A percentile compares a stretch with the other conserved stretches of the same genome.
Evolutionary conservation across 805 yeast genomes (phyloP).

Genomic region (Lachancea lanzarotensis): DNA sequence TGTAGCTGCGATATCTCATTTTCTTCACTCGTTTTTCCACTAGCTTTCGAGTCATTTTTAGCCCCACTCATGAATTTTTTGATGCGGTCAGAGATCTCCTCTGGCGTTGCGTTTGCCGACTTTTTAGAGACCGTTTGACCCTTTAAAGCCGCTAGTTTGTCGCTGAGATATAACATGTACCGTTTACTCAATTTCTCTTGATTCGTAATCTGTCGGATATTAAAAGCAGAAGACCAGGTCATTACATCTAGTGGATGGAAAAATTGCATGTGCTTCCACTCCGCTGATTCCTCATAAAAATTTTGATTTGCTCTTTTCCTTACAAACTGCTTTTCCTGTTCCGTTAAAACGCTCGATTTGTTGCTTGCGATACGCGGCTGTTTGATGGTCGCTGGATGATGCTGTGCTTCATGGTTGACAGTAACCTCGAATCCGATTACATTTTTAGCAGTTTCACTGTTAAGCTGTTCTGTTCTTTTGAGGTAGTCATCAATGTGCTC

Average conservation of each 20-base stretch:
- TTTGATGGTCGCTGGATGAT: conserved; percentile 16
- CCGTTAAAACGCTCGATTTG: conserved; percentile 23
- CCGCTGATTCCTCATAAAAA: conserved; percentile 13
- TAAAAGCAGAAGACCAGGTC: conserved; percentile 33
- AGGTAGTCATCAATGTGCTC: conserved; percentile 13
- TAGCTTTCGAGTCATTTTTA: neutral
- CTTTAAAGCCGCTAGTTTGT: conserved; percentile 21
- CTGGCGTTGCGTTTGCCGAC: conserved; percentile 5
- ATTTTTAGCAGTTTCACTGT: conserved; percentile 17
- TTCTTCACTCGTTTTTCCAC: neutral
- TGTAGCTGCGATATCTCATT: conserved; percentile 11
- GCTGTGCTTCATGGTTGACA: conserved; percentile 34
- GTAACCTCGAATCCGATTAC: conserved; percentile 36
- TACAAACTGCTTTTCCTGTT: conserved; percentile 43
- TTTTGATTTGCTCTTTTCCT: conserved; percentile 30
- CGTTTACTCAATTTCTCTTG: conserved; percentile 11
- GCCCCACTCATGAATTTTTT: conserved; percentile 7
- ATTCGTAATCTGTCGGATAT: conserved; percentile 22
- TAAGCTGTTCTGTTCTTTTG: conserved; percentile 12
- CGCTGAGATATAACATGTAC: conserved; percentile 22
- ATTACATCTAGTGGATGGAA: conserved; percentile 25
- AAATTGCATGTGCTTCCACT: conserved; percentile 22
- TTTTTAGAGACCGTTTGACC: conserved; percentile 17
- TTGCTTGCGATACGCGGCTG: conserved; percentile 20
- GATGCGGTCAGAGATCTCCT: conserved; percentile 11